These are phyloP conservation scores for Exophiala mesophila DNA, from an alignment of 2,329 filamentous ascomycete species.

Conservation along the genomic window DNA sequence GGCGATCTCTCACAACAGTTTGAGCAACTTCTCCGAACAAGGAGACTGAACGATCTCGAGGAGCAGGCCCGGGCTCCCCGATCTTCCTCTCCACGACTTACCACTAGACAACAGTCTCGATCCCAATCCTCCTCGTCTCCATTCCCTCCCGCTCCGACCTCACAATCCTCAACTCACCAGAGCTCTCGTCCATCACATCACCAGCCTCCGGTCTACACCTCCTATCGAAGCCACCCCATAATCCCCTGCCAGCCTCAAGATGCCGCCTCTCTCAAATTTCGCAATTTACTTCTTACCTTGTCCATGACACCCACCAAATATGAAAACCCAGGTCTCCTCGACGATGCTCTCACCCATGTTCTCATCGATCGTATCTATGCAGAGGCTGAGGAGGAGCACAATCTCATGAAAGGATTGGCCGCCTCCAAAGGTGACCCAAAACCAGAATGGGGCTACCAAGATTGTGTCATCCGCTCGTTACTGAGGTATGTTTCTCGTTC, in stretches of 20 bases:
- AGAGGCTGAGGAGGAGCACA: slow-evolving; percentile 88
- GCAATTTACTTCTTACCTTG: slow-evolving; percentile 76
- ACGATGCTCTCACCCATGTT: slow-evolving; percentile 82
- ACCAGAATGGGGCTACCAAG: slow-evolving; percentile 93
- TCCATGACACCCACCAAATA: slow-evolving; percentile 88
- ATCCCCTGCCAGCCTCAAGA: slow-evolving; percentile 73
- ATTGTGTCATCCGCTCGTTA: slow-evolving; percentile 86
- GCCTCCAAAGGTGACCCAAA: slow-evolving; percentile 78
- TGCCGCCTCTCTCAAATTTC: slow-evolving; percentile 65
- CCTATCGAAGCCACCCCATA: slow-evolving; percentile 60
- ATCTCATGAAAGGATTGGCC: slow-evolving; percentile 81
- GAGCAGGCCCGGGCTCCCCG: slow-evolving; percentile 55
- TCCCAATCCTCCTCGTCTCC: slow-evolving; percentile 10
- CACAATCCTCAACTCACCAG: slow-evolving; percentile 26
- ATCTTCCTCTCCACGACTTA: slow-evolving; percentile 19
- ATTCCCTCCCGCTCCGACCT: slow-evolving; percentile 25
- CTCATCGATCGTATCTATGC: slow-evolving; percentile 87
- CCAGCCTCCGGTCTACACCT: slow-evolving; percentile 54
- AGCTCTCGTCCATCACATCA: slow-evolving; percentile 34
- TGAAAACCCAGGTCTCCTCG: slow-evolving; percentile 90
- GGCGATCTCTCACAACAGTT: slow-evolving; percentile 76
- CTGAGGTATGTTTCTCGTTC: slow-evolving; percentile 58
- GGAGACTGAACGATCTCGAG: slow-evolving; percentile 78
- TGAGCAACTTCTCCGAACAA: slow-evolving; percentile 78
- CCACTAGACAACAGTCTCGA: slow-evolving; percentile 21